A percentile compares a stretch with the other conserved stretches of the same genome.
phyloP scores from a whole-genome alignment of 176 grass and related monocot genomes.

The Neostapfia colusana region DNA sequence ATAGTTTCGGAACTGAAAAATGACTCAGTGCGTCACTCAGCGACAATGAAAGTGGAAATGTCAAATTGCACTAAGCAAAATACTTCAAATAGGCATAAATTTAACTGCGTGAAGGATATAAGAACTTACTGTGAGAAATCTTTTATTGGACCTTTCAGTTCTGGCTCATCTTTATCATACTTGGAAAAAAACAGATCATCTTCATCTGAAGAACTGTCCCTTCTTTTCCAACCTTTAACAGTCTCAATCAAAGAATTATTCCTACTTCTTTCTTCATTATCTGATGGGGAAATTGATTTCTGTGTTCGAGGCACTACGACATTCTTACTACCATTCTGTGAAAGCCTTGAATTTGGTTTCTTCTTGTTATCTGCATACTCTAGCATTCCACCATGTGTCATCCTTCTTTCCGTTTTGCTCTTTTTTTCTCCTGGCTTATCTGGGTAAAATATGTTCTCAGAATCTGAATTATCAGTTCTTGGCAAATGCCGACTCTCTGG shows the following conservation, averaged over 20 bases:
- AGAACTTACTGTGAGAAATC: conserved; percentile 76
- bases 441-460: conserved; percentile 42
- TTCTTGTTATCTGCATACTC: conserved; percentile 54
- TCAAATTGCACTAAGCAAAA: conserved; percentile 30
- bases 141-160: conserved; percentile 83
- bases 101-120: conserved; percentile 10
- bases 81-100: conserved; percentile 28
- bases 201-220: conserved; percentile 67
- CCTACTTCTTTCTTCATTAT: conserved; percentile 61
- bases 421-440: conserved; percentile 46
- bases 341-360: conserved; percentile 37
- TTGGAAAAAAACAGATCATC: conserved; percentile 80
- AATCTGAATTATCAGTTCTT: conserved; percentile 50
- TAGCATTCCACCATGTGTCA: conserved; percentile 35
- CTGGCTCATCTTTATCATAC: conserved; percentile 82
- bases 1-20: conserved; percentile 17
- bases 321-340: conserved; percentile 57
- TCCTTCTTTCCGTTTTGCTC: conserved; percentile 47
- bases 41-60: not conserved
- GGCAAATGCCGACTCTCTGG: conserved; percentile 52
- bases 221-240: conserved; percentile 50
- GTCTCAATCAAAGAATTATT: conserved; percentile 53
- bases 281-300: conserved; percentile 55
- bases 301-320: conserved; percentile 22
- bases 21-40: not conserved